Evolutionary conservation across 2,329 filamentous ascomycete species (phyloP), one percentile per base, ranked within the genome.

Genomic region (Apiospora phragmitis): DNA sequence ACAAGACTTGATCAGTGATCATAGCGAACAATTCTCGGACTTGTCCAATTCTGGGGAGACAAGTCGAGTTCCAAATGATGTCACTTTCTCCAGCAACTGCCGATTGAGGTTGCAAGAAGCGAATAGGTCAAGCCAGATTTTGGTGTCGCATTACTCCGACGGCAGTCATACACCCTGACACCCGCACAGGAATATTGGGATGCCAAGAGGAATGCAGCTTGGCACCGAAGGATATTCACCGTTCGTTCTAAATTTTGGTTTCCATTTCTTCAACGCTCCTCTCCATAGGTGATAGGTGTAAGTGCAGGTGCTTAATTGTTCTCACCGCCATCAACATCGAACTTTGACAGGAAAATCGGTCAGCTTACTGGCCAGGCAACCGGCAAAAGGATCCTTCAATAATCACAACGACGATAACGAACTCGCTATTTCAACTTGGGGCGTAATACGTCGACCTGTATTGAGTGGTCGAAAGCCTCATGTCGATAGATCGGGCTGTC

Each of bases 261-360:
- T 47, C 43, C 43, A 47, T 47, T 59, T 59, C 51, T 59, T 35
- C 51, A 59, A 59, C 51, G 51, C 16, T 59, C 51, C 51, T 59
- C 51, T 29, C 29, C 38, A 41, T 12, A n/a, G n/a, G n/a, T n/a
- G n/a, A 11, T 59, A 35, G 16, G 51, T 29, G 51, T 59, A 35
- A 59, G 29, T 21, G 16, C 29, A 3, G 29, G 18, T n/a, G 29
- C 16, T 8, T n/a, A n/a, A n/a, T 21, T 32, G 6, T 26, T 4
- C 16, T 59, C 51, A 59, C 51, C 51, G 29, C 51, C 51, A 35
- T 12, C 26, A 18, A 11, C 6, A 35, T 59, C 51, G 51, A 59
- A 35, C 51, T 5, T 32, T 35, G 29, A 21, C 29, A 21, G 29
- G 51, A 59, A 35, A 35, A 59, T 59, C 29, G 51, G 51, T 59